Base-by-base conservation (phyloP, 2,329 filamentous ascomycete species). In the Proliferodiscus dingleyae region DNA sequence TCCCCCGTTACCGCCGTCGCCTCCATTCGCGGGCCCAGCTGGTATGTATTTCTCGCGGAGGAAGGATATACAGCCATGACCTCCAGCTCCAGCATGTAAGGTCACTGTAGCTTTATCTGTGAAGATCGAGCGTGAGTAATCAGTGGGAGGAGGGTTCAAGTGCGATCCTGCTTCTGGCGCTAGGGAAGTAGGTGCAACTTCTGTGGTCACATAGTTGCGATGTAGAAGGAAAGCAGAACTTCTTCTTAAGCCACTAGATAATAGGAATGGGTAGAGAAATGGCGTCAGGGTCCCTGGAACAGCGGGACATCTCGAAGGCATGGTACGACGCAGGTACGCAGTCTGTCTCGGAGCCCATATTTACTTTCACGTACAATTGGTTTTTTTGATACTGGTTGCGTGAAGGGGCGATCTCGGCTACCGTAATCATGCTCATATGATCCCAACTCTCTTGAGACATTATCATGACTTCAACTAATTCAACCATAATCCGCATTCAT, bases 51-150 rank as follows among this genome's bases (percentile, higher is more conserved):
- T 91, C 60, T 98, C 93, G 16, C 91, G 84, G 34, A 94, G 71
- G 64, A 97, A 98, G 0, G 93, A 93, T 41, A 97, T 88, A 62
- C 93, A 98, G 52, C 93, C 93, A 61, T 93, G 83, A 7, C 93
- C 93, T 21, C 93, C 93, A 2, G 74, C 69, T 7, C 93, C 93
- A 15, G 90, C 86, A 57, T 85, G 77, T 3, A 97, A 67, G 0
- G 80, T 86, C 22, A 97, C 68, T 6, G 80, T 79, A 45, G 90
- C 90, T 64, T 87, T 85, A 68, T 98, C 93, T 45, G 87, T 83
- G 62, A 98, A 98, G 36, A 83, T 85, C 3, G 88, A 81, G 24
- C 83, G 74, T 13, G 86, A 78, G 67, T 94, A 97, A 66, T 95
- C 89, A 60, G 89, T 84, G 0, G 90, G 89, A 0, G 78, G 64